phyloP scores from a whole-genome alignment of 2,329 filamentous ascomycete genomes.

The Ophiostoma pallidulum region DNA sequence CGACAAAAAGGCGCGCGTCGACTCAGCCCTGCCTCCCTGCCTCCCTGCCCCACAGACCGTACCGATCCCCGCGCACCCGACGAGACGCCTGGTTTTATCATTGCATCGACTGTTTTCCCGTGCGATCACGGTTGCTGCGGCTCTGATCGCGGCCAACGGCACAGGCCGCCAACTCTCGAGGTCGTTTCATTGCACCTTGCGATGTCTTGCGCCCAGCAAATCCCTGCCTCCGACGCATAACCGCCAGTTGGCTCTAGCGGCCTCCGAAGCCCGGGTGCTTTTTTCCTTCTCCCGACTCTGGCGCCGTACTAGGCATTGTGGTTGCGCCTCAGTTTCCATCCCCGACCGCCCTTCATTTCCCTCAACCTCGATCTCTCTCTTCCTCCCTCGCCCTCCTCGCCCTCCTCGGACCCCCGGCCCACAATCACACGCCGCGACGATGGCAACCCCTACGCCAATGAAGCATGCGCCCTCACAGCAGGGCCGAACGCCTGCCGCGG shows the following conservation, averaged over 20 bases:
- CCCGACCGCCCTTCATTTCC: neutral
- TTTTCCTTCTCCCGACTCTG: too few relatives aligned
- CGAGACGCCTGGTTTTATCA: too few relatives aligned
- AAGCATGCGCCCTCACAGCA: conserved; percentile 42
- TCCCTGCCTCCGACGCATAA: neutral
- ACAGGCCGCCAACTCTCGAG: too few relatives aligned
- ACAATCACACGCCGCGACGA: conserved; percentile 17
- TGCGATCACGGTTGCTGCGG: too few relatives aligned
- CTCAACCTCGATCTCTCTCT: neutral
- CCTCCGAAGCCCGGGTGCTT: neutral
- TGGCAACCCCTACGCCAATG: conserved; percentile 43
- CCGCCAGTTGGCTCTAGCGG: neutral
- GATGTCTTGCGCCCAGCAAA: neutral
- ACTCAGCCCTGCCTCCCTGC: too few relatives aligned
- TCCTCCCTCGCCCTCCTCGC: neutral
- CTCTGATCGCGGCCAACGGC: too few relatives aligned
- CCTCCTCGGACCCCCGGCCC: too few relatives aligned
- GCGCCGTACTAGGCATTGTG: too few relatives aligned
- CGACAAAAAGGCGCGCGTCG: too few relatives aligned
- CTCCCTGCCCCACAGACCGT: too few relatives aligned
- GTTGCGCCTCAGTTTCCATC: neutral
- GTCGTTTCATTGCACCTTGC: neutral
- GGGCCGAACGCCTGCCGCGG: conserved; percentile 41
- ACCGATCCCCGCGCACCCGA: too few relatives aligned
- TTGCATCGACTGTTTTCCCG: too few relatives aligned